phyloP scores from a whole-genome alignment of 306 rosid genomes.

The Notholithocarpus densiflorus region DNA sequence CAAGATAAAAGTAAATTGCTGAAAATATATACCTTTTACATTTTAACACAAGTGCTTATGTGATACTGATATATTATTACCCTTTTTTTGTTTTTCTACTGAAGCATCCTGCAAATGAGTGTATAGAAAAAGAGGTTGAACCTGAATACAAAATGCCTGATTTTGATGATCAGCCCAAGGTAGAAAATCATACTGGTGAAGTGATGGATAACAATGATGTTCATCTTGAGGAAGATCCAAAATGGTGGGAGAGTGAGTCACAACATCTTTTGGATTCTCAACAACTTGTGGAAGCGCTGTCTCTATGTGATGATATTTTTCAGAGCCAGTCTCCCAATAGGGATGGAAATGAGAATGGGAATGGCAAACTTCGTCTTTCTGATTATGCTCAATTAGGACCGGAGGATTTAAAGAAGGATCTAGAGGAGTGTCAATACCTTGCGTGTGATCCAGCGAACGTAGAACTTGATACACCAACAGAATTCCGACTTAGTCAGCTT shows the following conservation, averaged over 20 bases:
- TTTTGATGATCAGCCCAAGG: slow-evolving; percentile 21
- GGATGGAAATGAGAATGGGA: slow-evolving; percentile 27
- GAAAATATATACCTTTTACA: not conserved
- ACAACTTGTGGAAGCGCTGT: slow-evolving; percentile 71
- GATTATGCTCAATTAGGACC: slow-evolving; percentile 69
- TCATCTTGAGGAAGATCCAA: slow-evolving; percentile 49
- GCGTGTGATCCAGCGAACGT: slow-evolving; percentile 47
- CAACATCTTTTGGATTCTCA: slow-evolving; percentile 76
- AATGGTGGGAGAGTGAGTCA: slow-evolving; percentile 88
- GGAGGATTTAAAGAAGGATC: slow-evolving; percentile 71
- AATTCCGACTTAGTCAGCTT: slow-evolving; percentile 77
- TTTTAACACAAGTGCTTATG: not conserved
- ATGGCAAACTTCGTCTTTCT: slow-evolving; percentile 42
- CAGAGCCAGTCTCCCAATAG: slow-evolving; percentile 76
- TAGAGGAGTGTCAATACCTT: slow-evolving; percentile 74
- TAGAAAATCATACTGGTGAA: slow-evolving; percentile 29
- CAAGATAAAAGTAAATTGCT: not conserved
- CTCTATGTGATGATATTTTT: slow-evolving; percentile 66
- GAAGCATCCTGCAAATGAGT: slow-evolving; percentile 23
- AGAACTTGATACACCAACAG: slow-evolving; percentile 66
- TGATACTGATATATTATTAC: slow-evolving; percentile 22
- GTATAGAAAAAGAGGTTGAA: slow-evolving; percentile 39
- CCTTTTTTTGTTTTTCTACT: slow-evolving; percentile 14
- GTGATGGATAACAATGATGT: slow-evolving; percentile 32
- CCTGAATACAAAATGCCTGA: slow-evolving; percentile 34